These are phyloP conservation scores for Neonectria ditissima DNA, from an alignment of 2,329 filamentous ascomycete genomes.

Conservation along the genomic window DNA sequence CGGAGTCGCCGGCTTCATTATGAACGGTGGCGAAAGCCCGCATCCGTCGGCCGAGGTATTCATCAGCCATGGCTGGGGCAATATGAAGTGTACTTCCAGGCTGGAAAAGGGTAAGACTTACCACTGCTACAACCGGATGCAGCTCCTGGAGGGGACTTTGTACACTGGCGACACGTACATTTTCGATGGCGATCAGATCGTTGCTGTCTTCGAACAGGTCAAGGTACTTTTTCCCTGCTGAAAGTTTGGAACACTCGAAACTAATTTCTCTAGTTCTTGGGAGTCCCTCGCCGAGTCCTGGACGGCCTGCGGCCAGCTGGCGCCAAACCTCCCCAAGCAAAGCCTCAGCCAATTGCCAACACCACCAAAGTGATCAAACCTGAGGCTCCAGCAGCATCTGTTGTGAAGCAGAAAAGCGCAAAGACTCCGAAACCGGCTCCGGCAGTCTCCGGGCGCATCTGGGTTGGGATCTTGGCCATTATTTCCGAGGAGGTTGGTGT, in stretches of 20 bases:
- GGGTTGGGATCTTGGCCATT: conserved; percentile 47
- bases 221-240: conserved; percentile 50
- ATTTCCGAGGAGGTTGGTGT: conserved; percentile 77
- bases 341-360: background rate
- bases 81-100: conserved; percentile 57
- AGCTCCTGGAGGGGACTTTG: conserved; percentile 57
- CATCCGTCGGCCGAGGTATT: conserved; percentile 67
- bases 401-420: background rate
- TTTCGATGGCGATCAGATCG: conserved; percentile 64
- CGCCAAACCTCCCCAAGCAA: background rate
- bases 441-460: conserved; percentile 5
- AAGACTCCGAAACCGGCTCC: conserved; percentile 45
- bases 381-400: background rate
- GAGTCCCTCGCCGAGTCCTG: conserved; percentile 30
- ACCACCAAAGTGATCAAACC: background rate
- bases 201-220: conserved; percentile 65
- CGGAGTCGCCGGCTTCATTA: conserved; percentile 71
- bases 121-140: conserved; percentile 69
- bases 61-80: conserved; percentile 71
- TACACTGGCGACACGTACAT: conserved; percentile 65
- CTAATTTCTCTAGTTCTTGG: conserved; percentile 19
- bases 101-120: conserved; percentile 56
- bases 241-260: background rate
- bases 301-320: conserved; percentile 25
- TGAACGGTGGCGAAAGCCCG: conserved; percentile 65